Evolutionary conservation across 192 early-diverging fungal genomes (phyloP), one percentile per base, ranked within the genome.

Genomic region (Glomus cerebriforme): DNA sequence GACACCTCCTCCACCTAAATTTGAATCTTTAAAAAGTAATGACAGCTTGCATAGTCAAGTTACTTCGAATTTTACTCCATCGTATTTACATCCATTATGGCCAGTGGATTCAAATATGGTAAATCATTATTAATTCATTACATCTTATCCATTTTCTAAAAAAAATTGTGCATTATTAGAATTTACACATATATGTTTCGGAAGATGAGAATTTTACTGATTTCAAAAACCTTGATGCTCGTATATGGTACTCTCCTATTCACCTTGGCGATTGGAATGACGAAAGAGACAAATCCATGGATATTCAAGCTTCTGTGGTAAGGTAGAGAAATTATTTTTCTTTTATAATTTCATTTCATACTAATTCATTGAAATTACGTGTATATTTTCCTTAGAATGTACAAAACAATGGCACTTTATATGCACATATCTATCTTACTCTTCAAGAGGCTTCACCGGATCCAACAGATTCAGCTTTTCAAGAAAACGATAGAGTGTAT

Each of bases 391-490:
- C 43, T 31, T 69, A 87, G 89, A 75, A 83, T 73, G 82, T 90
- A 3, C 86, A 86, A 77, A 76, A 87, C 39, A 91, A 91, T 72
- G 88, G 87, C 47, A 86, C 90, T 15, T 69, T 89, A 0, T 91
- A 87, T 65, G 90, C 90, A 34, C 90, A 91, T 58, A 83, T 91
- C n/a, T 91, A 87, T 86, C 79, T 91, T 43, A 77, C 82, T 34
- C 83, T 84, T 39, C 63, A 85, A 10, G 79, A 79, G 27, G 78
- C 80, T 7, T 60, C 82, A 7, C 79, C 88, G 43, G 73, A 90
- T 80, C 90, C 90, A 17, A 24, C 39, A 12, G 70, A 80, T 58
- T 59, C 49, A 32, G 72, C 49, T 6, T 91, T 82, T 75, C 75
- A 83, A 62, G 27, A 82, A 54, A 81, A 88, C 68, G 78, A 82